phyloP scores from a whole-genome alignment of 805 yeast genomes.

The Metschnikowia sp. region DNA sequence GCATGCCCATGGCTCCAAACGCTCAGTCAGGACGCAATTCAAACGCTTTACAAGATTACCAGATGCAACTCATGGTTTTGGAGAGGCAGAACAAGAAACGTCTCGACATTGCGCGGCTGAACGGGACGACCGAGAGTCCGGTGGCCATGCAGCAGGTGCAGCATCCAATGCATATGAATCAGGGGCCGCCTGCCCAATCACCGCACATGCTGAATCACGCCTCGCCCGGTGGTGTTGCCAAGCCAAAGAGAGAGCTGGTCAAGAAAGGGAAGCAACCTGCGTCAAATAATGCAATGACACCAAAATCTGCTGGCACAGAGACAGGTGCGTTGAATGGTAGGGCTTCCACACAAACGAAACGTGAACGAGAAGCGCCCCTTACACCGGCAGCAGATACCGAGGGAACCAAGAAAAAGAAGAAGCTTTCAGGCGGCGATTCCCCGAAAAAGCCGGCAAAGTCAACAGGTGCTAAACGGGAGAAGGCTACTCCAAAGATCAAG shows the following conservation, averaged over 20 bases:
- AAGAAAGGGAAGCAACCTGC: slow-evolving; percentile 34
- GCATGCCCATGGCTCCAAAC: not conserved
- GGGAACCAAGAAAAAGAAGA: slow-evolving; percentile 30
- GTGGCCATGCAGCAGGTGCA: slow-evolving; percentile 10
- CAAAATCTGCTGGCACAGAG: slow-evolving; percentile 16
- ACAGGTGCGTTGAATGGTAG: slow-evolving; percentile 7
- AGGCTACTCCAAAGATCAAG: slow-evolving; percentile 20
- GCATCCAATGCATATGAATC: slow-evolving; percentile 12
- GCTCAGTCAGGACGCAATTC: slow-evolving; percentile 28
- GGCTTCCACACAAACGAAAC: slow-evolving; percentile 25
- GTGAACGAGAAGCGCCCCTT: slow-evolving; percentile 37
- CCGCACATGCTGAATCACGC: slow-evolving; percentile 35
- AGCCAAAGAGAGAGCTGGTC: slow-evolving; percentile 30
- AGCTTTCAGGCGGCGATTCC: slow-evolving; percentile 24
- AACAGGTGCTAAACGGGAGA: slow-evolving; percentile 27
- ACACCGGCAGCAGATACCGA: slow-evolving; percentile 41
- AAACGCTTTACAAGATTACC: slow-evolving; percentile 76
- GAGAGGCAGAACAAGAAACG: slow-evolving; percentile 75
- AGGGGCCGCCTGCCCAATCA: slow-evolving; percentile 28
- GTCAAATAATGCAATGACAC: slow-evolving; percentile 16
- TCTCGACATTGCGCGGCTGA: slow-evolving; percentile 49
- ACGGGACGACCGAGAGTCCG: slow-evolving; percentile 13
- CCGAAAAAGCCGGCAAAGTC: slow-evolving; percentile 26
- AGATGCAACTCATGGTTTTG: slow-evolving; percentile 68
- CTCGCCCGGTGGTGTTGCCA: slow-evolving; percentile 27